phyloP scores from a whole-genome alignment of 176 grass and related monocot species.

The Rhynchospora tenuis region DNA sequence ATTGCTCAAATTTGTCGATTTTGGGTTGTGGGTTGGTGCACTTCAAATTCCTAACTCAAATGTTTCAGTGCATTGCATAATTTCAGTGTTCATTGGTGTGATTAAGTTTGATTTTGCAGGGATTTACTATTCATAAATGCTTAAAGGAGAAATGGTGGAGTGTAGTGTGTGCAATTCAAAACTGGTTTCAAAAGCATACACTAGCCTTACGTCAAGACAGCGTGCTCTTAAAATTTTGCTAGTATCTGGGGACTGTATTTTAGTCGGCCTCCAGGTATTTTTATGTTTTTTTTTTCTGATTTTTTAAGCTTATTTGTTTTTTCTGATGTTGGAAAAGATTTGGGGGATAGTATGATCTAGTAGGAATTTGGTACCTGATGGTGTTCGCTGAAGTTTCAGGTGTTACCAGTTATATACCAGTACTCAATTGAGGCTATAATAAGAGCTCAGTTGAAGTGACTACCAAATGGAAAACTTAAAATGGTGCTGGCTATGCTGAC shows the following conservation, averaged over 20 bases:
- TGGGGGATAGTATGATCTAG: not conserved
- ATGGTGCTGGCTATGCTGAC: not conserved
- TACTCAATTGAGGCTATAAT: not conserved
- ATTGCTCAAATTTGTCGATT: not conserved
- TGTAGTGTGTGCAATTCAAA: conserved; percentile 78
- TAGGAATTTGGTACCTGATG: not conserved
- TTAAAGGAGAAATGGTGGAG: conserved; percentile 54
- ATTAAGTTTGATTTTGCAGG: not conserved
- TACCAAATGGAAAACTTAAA: not conserved
- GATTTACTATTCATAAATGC: not conserved
- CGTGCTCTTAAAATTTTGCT: conserved; percentile 73
- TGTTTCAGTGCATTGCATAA: too few species aligned
- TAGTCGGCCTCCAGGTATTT: conserved; percentile 78
- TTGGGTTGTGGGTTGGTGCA: not conserved
- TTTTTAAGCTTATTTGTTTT: not conserved
- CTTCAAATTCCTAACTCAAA: too few species aligned
- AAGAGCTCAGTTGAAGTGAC: not conserved
- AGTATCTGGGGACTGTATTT: conserved; percentile 75
- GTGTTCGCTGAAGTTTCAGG: not conserved
- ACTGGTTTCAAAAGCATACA: conserved; percentile 85
- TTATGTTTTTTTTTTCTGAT: not conserved
- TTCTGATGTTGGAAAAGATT: conserved; percentile 12
- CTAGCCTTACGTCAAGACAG: conserved; percentile 59
- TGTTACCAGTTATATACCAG: not conserved
- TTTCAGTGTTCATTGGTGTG: not conserved